Percentiles rank a stretch among this genome's conserved stretches.
These are phyloP conservation scores for Paulownia fortunei DNA, from an alignment of 257 asterid species.

Conservation along the genomic window DNA sequence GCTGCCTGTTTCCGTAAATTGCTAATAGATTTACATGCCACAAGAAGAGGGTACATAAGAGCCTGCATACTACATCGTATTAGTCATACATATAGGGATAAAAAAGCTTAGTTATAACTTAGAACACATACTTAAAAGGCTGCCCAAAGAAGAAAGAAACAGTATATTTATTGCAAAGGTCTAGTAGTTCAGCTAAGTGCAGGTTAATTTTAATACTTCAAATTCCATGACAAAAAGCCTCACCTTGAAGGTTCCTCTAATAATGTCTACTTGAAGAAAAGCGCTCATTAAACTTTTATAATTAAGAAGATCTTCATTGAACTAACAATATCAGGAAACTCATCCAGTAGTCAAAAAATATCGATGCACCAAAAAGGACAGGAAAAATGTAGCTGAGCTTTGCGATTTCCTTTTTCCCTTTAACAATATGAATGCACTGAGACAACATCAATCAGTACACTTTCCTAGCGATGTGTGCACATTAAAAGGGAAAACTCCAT, in stretches of 20 bases:
- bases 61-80: constrained; percentile 64
- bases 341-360: background rate
- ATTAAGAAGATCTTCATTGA: background rate
- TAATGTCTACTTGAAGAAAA: background rate
- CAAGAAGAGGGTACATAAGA: constrained; percentile 99
- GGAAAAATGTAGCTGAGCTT: background rate
- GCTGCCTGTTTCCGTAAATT: constrained; percentile 93
- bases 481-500: background rate
- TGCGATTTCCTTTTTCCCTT: background rate
- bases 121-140: background rate
- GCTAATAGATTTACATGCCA: constrained; percentile 98
- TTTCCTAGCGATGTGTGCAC: background rate
- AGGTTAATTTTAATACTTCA: constrained; percentile 12
- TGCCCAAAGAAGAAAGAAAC: background rate
- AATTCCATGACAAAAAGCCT: constrained; percentile 16
- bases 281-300: background rate
- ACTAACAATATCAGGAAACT: background rate
- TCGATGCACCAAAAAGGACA: background rate
- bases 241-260: constrained; percentile 17
- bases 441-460: constrained; percentile 6
- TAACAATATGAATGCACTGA: background rate
- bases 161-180: background rate
- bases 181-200: constrained; percentile 26
- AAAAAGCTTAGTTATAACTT: background rate
- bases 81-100: constrained; percentile 18